phyloP scores from a whole-genome alignment of 345 rosid genomes.

The Theobroma cacao region DNA sequence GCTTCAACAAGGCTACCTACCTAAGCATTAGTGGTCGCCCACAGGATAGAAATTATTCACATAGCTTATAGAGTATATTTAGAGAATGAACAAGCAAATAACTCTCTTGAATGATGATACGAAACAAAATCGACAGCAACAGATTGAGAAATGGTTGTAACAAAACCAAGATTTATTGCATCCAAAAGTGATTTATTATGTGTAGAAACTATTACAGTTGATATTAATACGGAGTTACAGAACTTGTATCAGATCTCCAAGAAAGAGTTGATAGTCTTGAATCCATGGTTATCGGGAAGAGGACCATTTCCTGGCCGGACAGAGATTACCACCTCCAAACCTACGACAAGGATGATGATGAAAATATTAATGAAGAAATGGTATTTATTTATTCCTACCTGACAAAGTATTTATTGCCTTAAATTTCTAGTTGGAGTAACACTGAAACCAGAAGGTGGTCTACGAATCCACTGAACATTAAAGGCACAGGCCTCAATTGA shows the following conservation, averaged over 20 bases:
- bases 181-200: background rate
- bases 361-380: background rate
- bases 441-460: background rate
- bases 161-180: slow-evolving; percentile 9
- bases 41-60: background rate
- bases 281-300: slow-evolving; percentile 61
- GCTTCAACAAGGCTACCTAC: background rate
- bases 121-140: background rate
- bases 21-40: background rate
- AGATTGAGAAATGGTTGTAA: background rate
- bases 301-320: slow-evolving; percentile 71
- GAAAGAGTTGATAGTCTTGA: slow-evolving; percentile 62
- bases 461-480: background rate
- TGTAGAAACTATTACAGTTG: background rate
- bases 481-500: background rate
- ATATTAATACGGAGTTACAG: background rate
- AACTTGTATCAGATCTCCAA: slow-evolving; percentile 42
- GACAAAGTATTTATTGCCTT: background rate
- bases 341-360: slow-evolving; percentile 25
- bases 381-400: background rate
- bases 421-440: background rate
- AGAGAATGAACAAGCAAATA: background rate
- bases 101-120: background rate
- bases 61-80: background rate
- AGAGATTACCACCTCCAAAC: slow-evolving; percentile 58